Evolutionary conservation across 306 rosid species (phyloP).

Genomic region (Ammopiptanthus mongolicus): DNA sequence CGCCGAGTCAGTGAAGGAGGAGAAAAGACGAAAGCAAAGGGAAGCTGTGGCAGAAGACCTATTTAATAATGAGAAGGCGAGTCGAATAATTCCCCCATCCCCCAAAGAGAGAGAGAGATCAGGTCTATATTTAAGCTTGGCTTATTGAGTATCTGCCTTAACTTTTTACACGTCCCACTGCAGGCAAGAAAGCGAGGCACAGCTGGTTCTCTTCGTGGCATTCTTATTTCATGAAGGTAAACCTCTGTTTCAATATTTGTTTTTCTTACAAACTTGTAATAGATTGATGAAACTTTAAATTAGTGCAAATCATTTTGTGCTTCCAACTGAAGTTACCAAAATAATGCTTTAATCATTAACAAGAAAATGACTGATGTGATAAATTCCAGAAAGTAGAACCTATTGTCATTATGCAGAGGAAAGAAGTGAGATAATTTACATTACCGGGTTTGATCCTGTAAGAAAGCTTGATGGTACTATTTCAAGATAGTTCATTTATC

Average conservation of each 20-base stretch:
- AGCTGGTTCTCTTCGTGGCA: conserved; percentile 52
- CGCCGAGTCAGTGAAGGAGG: conserved; percentile 53
- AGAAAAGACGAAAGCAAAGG: conserved; percentile 65
- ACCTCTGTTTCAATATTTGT: not conserved
- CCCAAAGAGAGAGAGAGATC: not conserved
- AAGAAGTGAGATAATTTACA: not conserved
- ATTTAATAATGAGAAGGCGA: conserved; percentile 65
- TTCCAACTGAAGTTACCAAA: not conserved
- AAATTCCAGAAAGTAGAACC: not conserved
- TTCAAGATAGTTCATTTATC: not conserved
- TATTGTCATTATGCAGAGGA: not conserved
- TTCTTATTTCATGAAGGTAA: conserved; percentile 46
- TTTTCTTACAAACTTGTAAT: not conserved
- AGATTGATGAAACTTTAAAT: not conserved
- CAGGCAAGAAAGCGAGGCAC: conserved; percentile 57
- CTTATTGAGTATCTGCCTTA: not conserved
- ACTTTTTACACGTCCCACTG: conserved; percentile 16
- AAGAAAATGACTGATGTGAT: not conserved
- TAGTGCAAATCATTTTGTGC: not conserved
- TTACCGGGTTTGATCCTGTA: not conserved
- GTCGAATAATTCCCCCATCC: not conserved
- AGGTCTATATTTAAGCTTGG: not conserved
- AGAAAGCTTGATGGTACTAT: not conserved
- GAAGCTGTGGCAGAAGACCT: conserved; percentile 89
- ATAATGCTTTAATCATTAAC: not conserved